Evolutionary conservation across 768 basidiomycete species (phyloP), one percentile per base, ranked within the genome.

Genomic region (Floccularia luteovirens): DNA sequence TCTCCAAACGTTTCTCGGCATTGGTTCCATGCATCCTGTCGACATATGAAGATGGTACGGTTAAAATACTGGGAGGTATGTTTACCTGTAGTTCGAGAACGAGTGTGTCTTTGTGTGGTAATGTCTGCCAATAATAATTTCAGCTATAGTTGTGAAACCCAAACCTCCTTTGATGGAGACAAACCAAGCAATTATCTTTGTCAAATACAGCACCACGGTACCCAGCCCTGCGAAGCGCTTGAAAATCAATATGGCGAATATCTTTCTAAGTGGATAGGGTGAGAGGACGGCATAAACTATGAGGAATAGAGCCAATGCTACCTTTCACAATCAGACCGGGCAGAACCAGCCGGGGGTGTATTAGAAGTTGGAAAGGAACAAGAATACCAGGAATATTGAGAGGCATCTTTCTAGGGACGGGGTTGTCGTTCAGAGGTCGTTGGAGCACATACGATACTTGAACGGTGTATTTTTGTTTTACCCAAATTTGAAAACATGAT

Each of bases 151-250:
- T 13, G 17, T 31, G 36, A 6, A 14, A 3, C 13, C 11, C 23
- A 16, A 38, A n/a, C n/a, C n/a, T n/a, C n/a, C n/a, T n/a, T n/a
- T n/a, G n/a, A 35, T 27, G 17, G 19, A 25, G 30, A 64, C 83
- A 21, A 47, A 90, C 94, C 48, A 98, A 62, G 54, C 94, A 98
- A 51, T 99, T 98, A 55, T 99, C 94, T 63, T 98, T 97, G 72
- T 98, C 94, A 49, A 98, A 85, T 1, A 99, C 79, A 2, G 84
- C 88, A n/a, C 87, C 91, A 33, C 79, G 75, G 56, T 90, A 92
- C 3, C 93, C 91, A 5, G 80, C 77, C 42, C 69, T 67, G 42
- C 73, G 73, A 27, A 98, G 66, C 25, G 78, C 78, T 6, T 49
- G 49, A 67, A 90, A 91, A 59, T 93, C 77, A 51, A 93, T 69